A percentile compares a stretch with the other conserved stretches of the same genome.
phyloP scores from a whole-genome alignment of 2,329 filamentous ascomycete genomes.

The Pestalotiopsis sp. region DNA sequence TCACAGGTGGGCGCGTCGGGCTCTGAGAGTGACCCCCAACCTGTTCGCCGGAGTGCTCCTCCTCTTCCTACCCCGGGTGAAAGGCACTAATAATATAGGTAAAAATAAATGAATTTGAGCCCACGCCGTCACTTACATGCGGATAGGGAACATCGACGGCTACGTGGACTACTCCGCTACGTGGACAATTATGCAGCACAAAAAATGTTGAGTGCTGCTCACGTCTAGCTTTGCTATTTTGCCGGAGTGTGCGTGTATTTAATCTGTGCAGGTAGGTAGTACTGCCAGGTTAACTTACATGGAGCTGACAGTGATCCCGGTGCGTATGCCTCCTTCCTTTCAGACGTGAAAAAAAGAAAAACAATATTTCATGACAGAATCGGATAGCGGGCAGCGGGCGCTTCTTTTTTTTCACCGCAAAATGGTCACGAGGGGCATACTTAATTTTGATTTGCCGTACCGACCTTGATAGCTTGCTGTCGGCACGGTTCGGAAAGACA shows the following conservation, averaged over 20 bases:
- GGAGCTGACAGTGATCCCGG: too few relatives aligned
- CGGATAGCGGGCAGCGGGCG: background rate
- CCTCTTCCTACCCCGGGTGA: background rate
- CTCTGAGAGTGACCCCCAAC: background rate
- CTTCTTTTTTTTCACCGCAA: background rate
- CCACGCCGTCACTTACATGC: background rate
- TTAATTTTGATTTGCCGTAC: conserved; percentile 2
- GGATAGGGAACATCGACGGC: background rate
- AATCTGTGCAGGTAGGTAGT: background rate
- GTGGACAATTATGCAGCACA: background rate
- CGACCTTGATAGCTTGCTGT: background rate
- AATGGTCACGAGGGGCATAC: conserved; percentile 6
- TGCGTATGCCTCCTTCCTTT: too few relatives aligned
- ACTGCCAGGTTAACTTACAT: too few relatives aligned
- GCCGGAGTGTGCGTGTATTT: background rate
- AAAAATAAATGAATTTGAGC: background rate
- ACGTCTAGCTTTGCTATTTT: background rate
- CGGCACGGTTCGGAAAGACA: conserved; percentile 5
- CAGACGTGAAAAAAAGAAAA: background rate
- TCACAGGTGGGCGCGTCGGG: background rate
- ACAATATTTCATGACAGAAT: background rate
- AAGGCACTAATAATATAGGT: background rate
- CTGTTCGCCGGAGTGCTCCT: background rate
- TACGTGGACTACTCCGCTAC: background rate
- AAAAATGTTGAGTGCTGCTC: background rate